Percentiles rank a stretch among this genome's conserved stretches.
phyloP scores from a whole-genome alignment of 768 basidiomycete species.

The Astraeus odoratus region DNA sequence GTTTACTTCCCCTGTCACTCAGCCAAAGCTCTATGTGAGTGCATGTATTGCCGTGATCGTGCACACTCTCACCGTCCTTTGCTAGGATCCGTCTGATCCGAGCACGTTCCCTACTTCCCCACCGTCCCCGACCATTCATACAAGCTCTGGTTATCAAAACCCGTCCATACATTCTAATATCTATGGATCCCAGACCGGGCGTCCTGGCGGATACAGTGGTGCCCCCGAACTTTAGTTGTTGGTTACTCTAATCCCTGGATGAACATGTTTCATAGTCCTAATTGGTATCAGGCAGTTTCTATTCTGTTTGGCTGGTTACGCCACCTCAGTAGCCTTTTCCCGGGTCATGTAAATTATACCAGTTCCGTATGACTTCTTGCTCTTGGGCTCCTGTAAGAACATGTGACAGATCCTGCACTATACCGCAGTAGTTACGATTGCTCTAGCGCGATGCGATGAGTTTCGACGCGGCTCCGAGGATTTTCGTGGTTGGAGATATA shows the following conservation, averaged over 20 bases:
- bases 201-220: slow-evolving; percentile 17
- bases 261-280: background rate
- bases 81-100: slow-evolving; percentile 31
- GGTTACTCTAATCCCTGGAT: background rate
- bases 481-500: too few species aligned
- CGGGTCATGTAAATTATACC: background rate
- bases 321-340: background rate
- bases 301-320: too few species aligned
- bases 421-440: too few species aligned
- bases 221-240: slow-evolving; percentile 18
- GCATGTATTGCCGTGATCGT: background rate
- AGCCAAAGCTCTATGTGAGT: slow-evolving; percentile 27
- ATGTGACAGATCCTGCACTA: too few species aligned
- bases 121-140: slow-evolving; percentile 9
- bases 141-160: slow-evolving; percentile 4
- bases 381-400: too few species aligned
- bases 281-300: too few species aligned
- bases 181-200: slow-evolving; percentile 5
- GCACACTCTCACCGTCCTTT: slow-evolving; percentile 2
- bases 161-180: slow-evolving; percentile 7
- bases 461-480: too few species aligned
- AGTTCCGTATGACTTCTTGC: too few species aligned
- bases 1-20: slow-evolving; percentile 7
- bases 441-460: too few species aligned
- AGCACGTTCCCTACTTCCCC: slow-evolving; percentile 30